Percentiles rank a stretch among this genome's conserved stretches.
phyloP scores from a whole-genome alignment of 345 rosid species.

The Syzygium aqueum region DNA sequence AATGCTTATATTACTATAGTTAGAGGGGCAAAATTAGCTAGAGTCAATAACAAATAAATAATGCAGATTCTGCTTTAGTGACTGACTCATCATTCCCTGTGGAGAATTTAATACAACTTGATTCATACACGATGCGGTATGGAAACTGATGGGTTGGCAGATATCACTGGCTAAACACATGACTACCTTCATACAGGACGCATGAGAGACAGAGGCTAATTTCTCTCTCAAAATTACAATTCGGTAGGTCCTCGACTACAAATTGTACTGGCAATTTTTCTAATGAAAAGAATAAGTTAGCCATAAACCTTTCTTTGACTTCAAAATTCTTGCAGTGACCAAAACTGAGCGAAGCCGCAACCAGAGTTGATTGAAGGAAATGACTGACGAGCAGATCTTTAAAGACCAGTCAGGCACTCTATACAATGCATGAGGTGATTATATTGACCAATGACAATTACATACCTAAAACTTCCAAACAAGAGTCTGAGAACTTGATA shows the following conservation, averaged over 20 bases:
- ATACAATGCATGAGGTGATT: background rate
- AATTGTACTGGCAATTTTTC: background rate
- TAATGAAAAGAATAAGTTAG: background rate
- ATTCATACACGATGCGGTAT: background rate
- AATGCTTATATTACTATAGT: background rate
- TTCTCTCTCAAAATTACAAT: background rate
- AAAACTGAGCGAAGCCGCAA: background rate
- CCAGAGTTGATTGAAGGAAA: background rate
- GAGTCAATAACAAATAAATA: background rate
- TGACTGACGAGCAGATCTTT: background rate
- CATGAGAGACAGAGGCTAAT: background rate
- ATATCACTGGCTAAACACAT: background rate
- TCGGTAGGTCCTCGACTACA: background rate
- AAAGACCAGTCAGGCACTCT: background rate
- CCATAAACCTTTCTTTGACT: background rate
- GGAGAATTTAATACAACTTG: background rate
- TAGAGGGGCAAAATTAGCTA: background rate
- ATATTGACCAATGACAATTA: background rate
- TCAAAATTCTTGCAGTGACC: background rate
- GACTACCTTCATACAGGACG: background rate
- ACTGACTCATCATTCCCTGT: background rate
- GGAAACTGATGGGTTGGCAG: background rate
- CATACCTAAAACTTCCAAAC: background rate
- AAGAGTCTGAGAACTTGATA: background rate
- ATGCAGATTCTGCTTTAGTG: background rate